Percentiles rank a stretch among this genome's conserved stretches.
Evolutionary conservation across 2,329 filamentous ascomycete species (phyloP).

Genomic region (Claviceps humidiphila): DNA sequence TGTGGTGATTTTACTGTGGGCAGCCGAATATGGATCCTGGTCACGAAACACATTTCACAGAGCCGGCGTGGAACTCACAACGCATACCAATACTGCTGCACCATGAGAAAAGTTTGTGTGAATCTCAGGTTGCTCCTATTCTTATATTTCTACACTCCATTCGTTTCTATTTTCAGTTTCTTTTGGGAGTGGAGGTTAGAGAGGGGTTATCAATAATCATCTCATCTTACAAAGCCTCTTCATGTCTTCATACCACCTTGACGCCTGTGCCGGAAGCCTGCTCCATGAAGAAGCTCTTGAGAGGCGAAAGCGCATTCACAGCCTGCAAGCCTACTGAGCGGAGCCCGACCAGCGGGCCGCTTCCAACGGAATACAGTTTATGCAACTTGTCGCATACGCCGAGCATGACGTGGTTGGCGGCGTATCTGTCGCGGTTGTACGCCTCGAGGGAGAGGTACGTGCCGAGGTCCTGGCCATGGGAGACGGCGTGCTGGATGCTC

Average conservation of each 20-base stretch:
- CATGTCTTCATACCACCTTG: constrained; percentile 24
- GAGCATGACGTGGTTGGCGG: constrained; percentile 65
- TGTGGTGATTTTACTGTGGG: no score
- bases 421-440: constrained; percentile 72
- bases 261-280: constrained; percentile 44
- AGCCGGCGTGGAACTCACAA: no score
- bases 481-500: constrained; percentile 62
- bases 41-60: no score
- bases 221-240: neutral
- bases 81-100: no score
- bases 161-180: no score
- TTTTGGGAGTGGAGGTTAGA: no score
- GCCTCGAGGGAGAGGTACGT: constrained; percentile 62
- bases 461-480: constrained; percentile 80
- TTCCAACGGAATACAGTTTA: constrained; percentile 74
- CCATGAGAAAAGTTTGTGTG: no score
- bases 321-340: constrained; percentile 64
- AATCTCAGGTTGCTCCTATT: no score
- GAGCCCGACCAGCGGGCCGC: constrained; percentile 66
- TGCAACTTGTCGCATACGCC: constrained; percentile 82
- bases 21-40: no score
- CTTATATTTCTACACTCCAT: no score
- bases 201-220: no score
- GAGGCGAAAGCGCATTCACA: constrained; percentile 58
- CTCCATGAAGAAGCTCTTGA: constrained; percentile 82